phyloP scores from a whole-genome alignment of 345 rosid genomes.

The Brassica rapa region DNA sequence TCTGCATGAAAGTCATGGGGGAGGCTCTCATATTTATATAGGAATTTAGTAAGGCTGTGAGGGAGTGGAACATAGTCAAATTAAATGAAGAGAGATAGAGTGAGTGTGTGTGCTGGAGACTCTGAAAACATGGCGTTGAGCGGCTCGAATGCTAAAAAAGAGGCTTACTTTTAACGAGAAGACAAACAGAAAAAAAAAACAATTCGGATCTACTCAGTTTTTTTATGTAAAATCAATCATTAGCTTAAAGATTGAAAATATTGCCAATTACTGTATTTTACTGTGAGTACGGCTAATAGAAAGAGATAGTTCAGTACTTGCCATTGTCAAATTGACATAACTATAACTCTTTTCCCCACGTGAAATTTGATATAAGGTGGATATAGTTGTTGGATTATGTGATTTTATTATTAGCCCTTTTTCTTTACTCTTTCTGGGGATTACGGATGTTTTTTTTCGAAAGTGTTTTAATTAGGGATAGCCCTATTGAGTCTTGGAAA shows the following conservation, averaged over 20 bases:
- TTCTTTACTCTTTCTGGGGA: constrained; percentile 8
- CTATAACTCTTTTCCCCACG: not conserved
- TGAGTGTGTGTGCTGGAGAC: constrained; percentile 61
- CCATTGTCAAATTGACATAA: not conserved
- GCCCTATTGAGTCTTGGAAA: constrained; percentile 36
- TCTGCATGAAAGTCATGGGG: constrained; percentile 28
- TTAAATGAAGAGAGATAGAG: constrained; percentile 26
- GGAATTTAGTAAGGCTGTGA: constrained; percentile 24
- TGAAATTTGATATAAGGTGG: not conserved
- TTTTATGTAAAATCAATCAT: not conserved
- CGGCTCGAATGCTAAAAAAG: constrained; percentile 47
- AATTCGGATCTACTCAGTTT: constrained; percentile 11
- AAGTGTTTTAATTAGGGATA: constrained; percentile 20
- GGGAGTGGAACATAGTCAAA: constrained; percentile 31
- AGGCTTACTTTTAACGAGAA: constrained; percentile 23
- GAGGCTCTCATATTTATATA: constrained; percentile 23
- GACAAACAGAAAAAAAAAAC: constrained; percentile 1
- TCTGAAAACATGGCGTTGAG: constrained; percentile 93
- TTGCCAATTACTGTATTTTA: not conserved
- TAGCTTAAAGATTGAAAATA: not conserved
- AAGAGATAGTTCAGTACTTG: not conserved
- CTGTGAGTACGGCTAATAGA: not conserved
- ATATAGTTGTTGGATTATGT: not conserved
- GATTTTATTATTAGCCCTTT: not conserved
- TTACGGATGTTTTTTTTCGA: constrained; percentile 33